Conservation (phyloP, 2,329 filamentous ascomycete species). For the Emydomyces testavorans region DNA sequence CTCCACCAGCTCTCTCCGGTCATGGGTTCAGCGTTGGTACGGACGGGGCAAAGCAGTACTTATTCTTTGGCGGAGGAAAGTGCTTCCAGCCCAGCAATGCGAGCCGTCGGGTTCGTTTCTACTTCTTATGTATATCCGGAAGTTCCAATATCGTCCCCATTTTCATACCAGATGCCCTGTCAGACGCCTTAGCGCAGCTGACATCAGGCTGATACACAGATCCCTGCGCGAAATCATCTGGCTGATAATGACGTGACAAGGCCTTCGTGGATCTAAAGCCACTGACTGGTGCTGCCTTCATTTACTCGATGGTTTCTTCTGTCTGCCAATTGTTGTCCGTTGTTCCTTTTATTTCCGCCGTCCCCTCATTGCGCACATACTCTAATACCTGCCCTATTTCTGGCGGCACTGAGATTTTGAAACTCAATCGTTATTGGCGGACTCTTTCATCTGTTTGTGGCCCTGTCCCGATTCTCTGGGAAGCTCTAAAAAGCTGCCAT, state of each 20-base stretch:
- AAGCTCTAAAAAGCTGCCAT: constrained; percentile 19
- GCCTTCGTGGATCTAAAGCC: constrained; percentile 4
- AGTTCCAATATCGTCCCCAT: not conserved
- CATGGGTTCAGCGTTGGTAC: constrained; percentile 9
- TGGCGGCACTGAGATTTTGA: not conserved
- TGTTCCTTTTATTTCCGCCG: constrained; percentile 7
- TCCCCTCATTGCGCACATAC: constrained; percentile 10
- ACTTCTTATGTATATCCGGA: too few relatives aligned
- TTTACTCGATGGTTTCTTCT: constrained; percentile 5
- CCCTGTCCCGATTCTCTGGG: constrained; percentile 18
- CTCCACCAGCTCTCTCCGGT: constrained; percentile 12
- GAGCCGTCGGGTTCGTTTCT: not conserved
- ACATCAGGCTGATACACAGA: constrained; percentile 8
- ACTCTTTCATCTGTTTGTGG: constrained; percentile 11
- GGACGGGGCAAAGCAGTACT: constrained; percentile 1
- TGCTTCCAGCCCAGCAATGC: not conserved
- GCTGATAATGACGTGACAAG: constrained; percentile 9
- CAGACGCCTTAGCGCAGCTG: constrained; percentile 5
- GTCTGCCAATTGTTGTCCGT: constrained; percentile 7
- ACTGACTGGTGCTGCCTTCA: constrained; percentile 1
- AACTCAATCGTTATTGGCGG: constrained; percentile 1
- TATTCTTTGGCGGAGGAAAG: too few relatives aligned
- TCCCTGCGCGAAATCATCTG: constrained; percentile 4
- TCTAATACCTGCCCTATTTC: constrained; percentile 6
- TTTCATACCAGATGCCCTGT: not conserved